Base-by-base conservation (phyloP, 2,329 filamentous ascomycete species). In the Verticillium longisporum region DNA sequence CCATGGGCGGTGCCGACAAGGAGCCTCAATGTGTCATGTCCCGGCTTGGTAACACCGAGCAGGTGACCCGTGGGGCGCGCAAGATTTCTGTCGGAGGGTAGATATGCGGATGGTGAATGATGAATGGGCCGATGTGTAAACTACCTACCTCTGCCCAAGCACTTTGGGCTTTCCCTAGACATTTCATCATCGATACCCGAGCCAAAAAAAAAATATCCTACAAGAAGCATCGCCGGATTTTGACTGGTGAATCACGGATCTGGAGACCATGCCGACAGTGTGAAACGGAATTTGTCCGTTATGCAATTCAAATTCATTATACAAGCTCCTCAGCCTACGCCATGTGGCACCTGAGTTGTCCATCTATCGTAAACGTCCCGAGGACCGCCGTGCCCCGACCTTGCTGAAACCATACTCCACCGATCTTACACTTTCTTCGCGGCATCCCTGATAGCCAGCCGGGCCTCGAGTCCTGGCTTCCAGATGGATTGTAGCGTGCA, bases 21-120 rank as follows among this genome's bases (percentile, higher is more conserved):
- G 84, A 85, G 60, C 91, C 95, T 0, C 78, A 85, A 37, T 95
- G 90, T 66, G 89, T 94, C 61, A 97, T 99, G 92, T 97, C 92
- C 63, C 88, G 95, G 58, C 88, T 84, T 55, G 72, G 74, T 3
- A 73, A 80, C 55, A 73, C 80, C 67, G 79, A 80, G 67, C 77
- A 79, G 33, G 83, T 87, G 57, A 80, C 80, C 60, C 77, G 80
- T 62, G 83, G 86, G 9, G 84, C 78, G 34, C 80, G 81, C 65
- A 86, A 81, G 68, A 77, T 81, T 60, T 67, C 67, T 31, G 34
- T 69, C 62, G 63, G 69, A 26, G 45, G 45, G 11, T 53, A 53
- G 45, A 10, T 18, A n/a, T 11, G 38, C 15, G 36, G 36, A 37
- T 41, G 13, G 11, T 14, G 38, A 14, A 15, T n/a, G 18, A 21